phyloP scores from a whole-genome alignment of 441 rosid species.

The Capsella rubella region DNA sequence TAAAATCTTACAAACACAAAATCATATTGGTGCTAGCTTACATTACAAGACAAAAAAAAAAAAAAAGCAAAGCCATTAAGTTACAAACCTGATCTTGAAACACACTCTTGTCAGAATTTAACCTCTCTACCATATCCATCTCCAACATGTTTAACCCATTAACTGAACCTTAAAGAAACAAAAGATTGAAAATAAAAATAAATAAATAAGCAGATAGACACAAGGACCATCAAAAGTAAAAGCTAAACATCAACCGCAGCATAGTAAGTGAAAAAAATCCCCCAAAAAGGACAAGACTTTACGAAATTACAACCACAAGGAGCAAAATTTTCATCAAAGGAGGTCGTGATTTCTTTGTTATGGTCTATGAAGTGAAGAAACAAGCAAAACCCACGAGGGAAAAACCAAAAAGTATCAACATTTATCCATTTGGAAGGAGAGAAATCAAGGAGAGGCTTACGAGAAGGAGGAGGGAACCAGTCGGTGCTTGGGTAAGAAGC shows the following conservation, averaged over 20 bases:
- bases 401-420: slow-evolving; percentile 1
- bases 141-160: slow-evolving; percentile 13
- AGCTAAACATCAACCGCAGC: not conserved
- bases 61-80: not conserved
- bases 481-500: slow-evolving; percentile 38
- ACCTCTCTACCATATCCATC: slow-evolving; percentile 18
- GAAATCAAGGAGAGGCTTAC: slow-evolving; percentile 7
- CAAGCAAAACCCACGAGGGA: not conserved
- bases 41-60: not conserved
- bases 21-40: slow-evolving; percentile 18
- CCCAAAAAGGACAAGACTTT: slow-evolving; percentile 30
- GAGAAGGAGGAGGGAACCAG: slow-evolving; percentile 32
- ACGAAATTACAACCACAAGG: not conserved
- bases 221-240: slow-evolving; percentile 1
- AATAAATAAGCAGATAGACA: not conserved
- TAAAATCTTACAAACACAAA: slow-evolving; percentile 26
- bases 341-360: not conserved
- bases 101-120: slow-evolving; percentile 26
- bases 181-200: not conserved
- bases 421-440: not conserved
- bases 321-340: not conserved
- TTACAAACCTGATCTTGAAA: slow-evolving; percentile 39
- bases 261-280: not conserved
- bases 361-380: not conserved
- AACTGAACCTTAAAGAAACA: slow-evolving; percentile 17